Evolutionary conservation across 1,139 yeast genomes (phyloP), one percentile per base, ranked within the genome.

Genomic region (Hansenula sp.): DNA sequence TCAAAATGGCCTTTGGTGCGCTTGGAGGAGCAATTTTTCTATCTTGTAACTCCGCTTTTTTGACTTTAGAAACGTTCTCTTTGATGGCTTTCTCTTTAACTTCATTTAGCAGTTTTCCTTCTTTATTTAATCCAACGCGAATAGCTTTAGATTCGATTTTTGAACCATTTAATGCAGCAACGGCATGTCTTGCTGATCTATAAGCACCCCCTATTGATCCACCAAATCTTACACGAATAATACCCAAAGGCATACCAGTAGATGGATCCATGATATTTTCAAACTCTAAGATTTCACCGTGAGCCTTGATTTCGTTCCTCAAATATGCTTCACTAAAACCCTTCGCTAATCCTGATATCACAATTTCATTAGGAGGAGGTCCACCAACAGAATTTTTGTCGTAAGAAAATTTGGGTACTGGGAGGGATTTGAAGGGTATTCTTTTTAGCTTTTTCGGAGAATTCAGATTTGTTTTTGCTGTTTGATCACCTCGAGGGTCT

Each of bases 171-270:
- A 62, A 61, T 22, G 59, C 61, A 20, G 57, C 53, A 0, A 68
- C 62, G 0, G 75, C 75, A 34, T 52, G 57, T n/a, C 58, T 52
- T 4, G 82, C 82, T 9, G 68, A 46, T 32, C 54, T 62, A 53
- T 77, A 77, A 1, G 92, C 76, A 42, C 66, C 65, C 37, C 77
- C 82, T 3, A 69, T 54, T 18, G 68, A 66, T 3, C 90, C 90
- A 42, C 72, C 78, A 61, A 76, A 89, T 42, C 73, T 69, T 41
- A 88, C 69, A 18, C 79, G 66, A 34, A 84, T 85, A 27, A 88
- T 67, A 4, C 96, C 95, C 38, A 89, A 62, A 0, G 95, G 92
- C 19, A 83, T 85, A 3, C 90, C 96, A 39, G 85, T 80, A 17
- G 71, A 69, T 1, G 94, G 88, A 55, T 90, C 95, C 46, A 74